Evolutionary conservation across 1,284 basidiomycete species (phyloP).

Genomic region (Pascua sp.): DNA sequence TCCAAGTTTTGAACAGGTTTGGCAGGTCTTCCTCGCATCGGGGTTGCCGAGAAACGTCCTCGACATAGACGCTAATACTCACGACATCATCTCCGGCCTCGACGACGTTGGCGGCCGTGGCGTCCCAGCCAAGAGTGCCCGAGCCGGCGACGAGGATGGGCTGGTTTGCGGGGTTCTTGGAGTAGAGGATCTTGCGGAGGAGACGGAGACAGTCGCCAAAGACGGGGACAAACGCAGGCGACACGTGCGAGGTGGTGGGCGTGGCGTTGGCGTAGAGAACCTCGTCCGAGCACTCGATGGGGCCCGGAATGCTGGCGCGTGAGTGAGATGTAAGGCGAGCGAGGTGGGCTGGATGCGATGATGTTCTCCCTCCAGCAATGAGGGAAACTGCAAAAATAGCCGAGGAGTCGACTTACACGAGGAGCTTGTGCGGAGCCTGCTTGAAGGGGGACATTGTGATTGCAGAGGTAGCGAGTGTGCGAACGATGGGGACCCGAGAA

Average conservation of each 20-base stretch:
- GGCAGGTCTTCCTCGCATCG: neutral
- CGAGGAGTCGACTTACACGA: slow-evolving; percentile 24
- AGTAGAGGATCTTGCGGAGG: slow-evolving; percentile 74
- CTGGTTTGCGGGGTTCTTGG: slow-evolving; percentile 60
- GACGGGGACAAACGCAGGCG: slow-evolving; percentile 81
- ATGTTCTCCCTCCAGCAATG: neutral
- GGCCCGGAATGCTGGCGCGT: slow-evolving; percentile 45
- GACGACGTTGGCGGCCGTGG: slow-evolving; percentile 74
- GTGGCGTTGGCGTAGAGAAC: slow-evolving; percentile 53
- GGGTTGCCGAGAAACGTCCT: neutral
- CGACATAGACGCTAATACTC: slow-evolving; percentile 7
- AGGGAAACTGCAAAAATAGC: neutral
- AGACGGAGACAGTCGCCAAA: slow-evolving; percentile 88
- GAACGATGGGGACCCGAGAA: no score
- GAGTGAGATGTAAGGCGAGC: neutral
- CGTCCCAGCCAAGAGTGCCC: slow-evolving; percentile 88
- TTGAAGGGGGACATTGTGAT: slow-evolving; percentile 29
- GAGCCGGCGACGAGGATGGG: slow-evolving; percentile 88
- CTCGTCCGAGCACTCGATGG: slow-evolving; percentile 41
- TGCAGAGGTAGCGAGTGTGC: neutral
- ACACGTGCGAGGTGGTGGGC: slow-evolving; percentile 82
- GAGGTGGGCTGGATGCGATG: neutral
- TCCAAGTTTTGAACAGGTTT: neutral
- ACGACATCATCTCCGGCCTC: slow-evolving; percentile 74
- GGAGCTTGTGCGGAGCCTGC: slow-evolving; percentile 48